A percentile compares a stretch with the other conserved stretches of the same genome.
phyloP scores from a whole-genome alignment of 2,329 filamentous ascomycete species.

The Trichoderma atrobrunneum region DNA sequence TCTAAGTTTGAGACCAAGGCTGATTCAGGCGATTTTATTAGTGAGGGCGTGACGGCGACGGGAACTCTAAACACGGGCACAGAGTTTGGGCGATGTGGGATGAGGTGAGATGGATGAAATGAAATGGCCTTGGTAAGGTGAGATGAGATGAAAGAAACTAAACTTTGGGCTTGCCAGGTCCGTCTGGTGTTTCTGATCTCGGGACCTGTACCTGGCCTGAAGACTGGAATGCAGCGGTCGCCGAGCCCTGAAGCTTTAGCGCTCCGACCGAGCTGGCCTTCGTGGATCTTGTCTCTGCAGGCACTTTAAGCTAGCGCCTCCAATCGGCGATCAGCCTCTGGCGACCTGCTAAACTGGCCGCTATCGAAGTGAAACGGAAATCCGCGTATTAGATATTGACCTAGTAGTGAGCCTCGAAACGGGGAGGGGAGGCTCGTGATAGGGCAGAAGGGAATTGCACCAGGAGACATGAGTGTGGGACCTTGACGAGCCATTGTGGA shows the following conservation, averaged over 20 bases:
- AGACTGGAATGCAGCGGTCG: neutral
- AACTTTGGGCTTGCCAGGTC: neutral
- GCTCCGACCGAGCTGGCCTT: neutral
- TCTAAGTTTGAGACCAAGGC: conserved; percentile 9
- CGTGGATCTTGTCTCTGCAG: conserved; percentile 14
- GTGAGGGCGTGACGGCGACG: neutral
- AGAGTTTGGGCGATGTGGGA: neutral
- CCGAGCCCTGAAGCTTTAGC: neutral
- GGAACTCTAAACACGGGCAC: neutral
- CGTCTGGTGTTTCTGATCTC: neutral
- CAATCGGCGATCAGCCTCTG: conserved; percentile 3
- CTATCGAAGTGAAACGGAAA: neutral
- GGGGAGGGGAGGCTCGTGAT: neutral
- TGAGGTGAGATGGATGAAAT: neutral
- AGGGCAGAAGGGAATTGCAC: neutral
- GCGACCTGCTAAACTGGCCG: neutral
- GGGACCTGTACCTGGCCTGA: neutral
- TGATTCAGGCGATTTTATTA: neutral
- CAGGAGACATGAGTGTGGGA: neutral
- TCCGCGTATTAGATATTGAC: neutral
- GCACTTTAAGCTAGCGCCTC: conserved; percentile 14
- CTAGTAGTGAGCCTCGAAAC: neutral
- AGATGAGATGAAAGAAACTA: neutral
- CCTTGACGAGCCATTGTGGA: neutral
- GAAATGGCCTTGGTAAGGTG: neutral